Evolutionary conservation across 139 green algal genomes (phyloP), one percentile per base, ranked within the genome.

Genomic region (Monoraphidium neglectum): DNA sequence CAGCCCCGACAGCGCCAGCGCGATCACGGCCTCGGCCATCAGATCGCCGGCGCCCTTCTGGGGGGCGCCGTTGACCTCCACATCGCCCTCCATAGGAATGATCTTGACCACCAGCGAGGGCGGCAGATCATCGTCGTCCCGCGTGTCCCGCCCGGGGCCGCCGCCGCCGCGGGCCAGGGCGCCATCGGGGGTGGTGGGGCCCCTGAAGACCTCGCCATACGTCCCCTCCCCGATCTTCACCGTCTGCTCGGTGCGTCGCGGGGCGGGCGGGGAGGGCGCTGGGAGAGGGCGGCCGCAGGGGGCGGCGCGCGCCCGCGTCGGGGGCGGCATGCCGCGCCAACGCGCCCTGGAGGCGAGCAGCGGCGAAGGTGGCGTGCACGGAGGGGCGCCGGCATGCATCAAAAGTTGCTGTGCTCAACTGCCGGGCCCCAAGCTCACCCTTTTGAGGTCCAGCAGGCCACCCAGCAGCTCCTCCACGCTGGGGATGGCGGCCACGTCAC

Each of bases 41-140:
- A 98, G 87, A 77, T 98, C 88, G 0, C 69, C 81, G 1, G 89
- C 88, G 0, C 65, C 71, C 84, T 94, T 95, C 77, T 97, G 92
- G 1, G 70, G 38, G 35, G 88, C 89, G 6, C 90, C 93, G 68
- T 97, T 98, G 59, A 98, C 87, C 30, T 88, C 63, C 61, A 78
- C 62, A 4, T 72, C 57, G 16, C 95, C 95, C 68, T 96, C 96
- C 74, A 99, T 94, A n/a, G 96, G 96, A 43, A 99, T 88, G 40
- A 99, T 89, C 77, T 98, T 98, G 81, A 95, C 78, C 51, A 97
- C 68, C 13, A 80, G 61, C 51, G 26, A 26, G 46, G 70, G 73
- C 3, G 70, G 74, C 16, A 76, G 78, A 62, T 84, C 90, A 78
- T 94, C 97, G 8, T 82, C 94, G 77, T 98, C 94, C 13, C 92